Conservation (phyloP, 192 early-diverging fungal genomes). For the Geranomyces variabilis region DNA sequence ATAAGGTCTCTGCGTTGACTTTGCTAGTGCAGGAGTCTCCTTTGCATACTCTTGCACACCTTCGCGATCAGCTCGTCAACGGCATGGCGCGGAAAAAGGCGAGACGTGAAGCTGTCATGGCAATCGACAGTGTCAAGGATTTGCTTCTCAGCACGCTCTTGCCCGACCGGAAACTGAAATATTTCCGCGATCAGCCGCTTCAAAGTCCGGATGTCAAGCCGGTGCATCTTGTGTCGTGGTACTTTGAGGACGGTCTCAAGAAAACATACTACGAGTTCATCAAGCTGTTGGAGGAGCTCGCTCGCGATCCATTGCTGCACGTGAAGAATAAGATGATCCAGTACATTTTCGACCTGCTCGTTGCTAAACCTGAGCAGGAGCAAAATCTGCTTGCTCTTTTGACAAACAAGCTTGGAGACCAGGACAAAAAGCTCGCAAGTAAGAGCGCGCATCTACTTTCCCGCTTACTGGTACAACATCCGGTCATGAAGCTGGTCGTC, state of each 20-base stretch:
- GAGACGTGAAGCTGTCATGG: slow-evolving; percentile 82
- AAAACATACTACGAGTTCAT: slow-evolving; percentile 90
- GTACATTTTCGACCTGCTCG: slow-evolving; percentile 77
- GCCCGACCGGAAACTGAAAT: slow-evolving; percentile 86
- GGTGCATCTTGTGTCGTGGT: slow-evolving; percentile 86
- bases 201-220: slow-evolving; percentile 58
- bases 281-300: slow-evolving; percentile 80
- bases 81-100: slow-evolving; percentile 89
- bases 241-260: slow-evolving; percentile 93
- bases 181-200: slow-evolving; percentile 91
- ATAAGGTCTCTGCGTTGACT: slow-evolving; percentile 92
- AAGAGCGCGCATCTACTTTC: slow-evolving; percentile 80
- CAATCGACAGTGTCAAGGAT: slow-evolving; percentile 88
- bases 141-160: slow-evolving; percentile 80
- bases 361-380: slow-evolving; percentile 93
- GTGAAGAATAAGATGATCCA: slow-evolving; percentile 81
- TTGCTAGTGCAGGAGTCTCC: slow-evolving; percentile 92
- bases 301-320: slow-evolving; percentile 83
- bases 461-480: slow-evolving; percentile 75
- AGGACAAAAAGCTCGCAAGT: slow-evolving; percentile 82
- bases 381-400: slow-evolving; percentile 89
- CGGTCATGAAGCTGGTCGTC: slow-evolving; percentile 88
- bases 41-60: slow-evolving; percentile 76
- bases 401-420: slow-evolving; percentile 95
- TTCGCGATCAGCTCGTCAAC: slow-evolving; percentile 65